Percentiles rank a stretch among this genome's conserved stretches.
phyloP scores from a whole-genome alignment of 106 monocot species.

The Allium cepa region DNA sequence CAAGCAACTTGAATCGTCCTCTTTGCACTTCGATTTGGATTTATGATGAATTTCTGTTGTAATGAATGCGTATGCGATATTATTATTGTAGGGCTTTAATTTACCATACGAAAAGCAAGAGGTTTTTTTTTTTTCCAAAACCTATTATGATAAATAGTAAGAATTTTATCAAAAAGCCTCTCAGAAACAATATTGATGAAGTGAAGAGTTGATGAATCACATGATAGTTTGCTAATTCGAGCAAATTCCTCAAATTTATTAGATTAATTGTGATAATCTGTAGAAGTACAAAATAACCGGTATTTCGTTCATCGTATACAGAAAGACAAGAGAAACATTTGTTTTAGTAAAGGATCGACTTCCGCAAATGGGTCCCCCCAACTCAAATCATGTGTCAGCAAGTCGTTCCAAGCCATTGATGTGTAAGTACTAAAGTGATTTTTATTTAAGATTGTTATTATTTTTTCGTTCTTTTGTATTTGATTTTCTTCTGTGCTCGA shows the following conservation, averaged over 20 bases:
- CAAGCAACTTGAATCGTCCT: too few relatives aligned
- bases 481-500: too few relatives aligned
- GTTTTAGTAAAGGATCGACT: constrained; percentile 21
- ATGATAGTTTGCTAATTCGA: not conserved
- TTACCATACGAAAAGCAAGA: too few relatives aligned
- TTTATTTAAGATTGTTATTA: too few relatives aligned
- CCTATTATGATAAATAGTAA: not conserved
- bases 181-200: not conserved
- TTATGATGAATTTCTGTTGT: too few relatives aligned
- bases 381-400: constrained; percentile 43
- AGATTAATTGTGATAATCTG: not conserved
- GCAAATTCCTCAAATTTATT: not conserved
- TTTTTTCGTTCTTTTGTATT: too few relatives aligned
- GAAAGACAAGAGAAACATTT: constrained; percentile 21
- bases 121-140: not conserved
- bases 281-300: not conserved
- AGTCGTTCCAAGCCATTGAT: constrained; percentile 40
- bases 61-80: too few relatives aligned
- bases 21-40: too few relatives aligned
- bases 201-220: not conserved
- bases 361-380: constrained; percentile 22
- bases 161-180: not conserved
- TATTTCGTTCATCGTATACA: constrained; percentile 6
- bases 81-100: too few relatives aligned
- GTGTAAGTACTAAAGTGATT: not conserved